Evolutionary conservation across 495 filamentous ascomycete genomes (phyloP).

Genomic region (Lasiosphaeriaceae sp.): DNA sequence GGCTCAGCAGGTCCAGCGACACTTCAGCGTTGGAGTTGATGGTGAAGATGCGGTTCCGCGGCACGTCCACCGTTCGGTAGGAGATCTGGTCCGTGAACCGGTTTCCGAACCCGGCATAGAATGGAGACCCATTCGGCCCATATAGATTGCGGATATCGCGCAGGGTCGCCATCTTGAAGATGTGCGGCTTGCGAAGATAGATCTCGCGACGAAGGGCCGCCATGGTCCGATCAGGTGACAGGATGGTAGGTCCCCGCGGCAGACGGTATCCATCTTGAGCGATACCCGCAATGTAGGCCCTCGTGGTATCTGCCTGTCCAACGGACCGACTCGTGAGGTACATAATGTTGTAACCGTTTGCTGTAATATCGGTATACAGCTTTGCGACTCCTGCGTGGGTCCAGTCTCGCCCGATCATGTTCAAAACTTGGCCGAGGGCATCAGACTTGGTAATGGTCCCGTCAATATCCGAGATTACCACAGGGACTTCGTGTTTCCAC

Average conservation of each 20-base stretch:
- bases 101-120: conserved; percentile 97
- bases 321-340: conserved; percentile 94
- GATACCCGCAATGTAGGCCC: conserved; percentile 87
- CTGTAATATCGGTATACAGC: conserved; percentile 90
- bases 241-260: conserved; percentile 87
- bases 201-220: conserved; percentile 92
- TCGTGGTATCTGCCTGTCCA: conserved; percentile 86
- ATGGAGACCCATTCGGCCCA: conserved; percentile 71
- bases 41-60: conserved; percentile 90
- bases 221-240: conserved; percentile 92
- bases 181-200: conserved; percentile 92
- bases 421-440: conserved; percentile 93
- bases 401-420: conserved; percentile 98
- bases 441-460: conserved; percentile 99
- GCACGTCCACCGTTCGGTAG: conserved; percentile 93
- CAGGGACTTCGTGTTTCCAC: conserved; percentile 83
- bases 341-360: conserved; percentile 98
- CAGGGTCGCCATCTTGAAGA: conserved; percentile 99
- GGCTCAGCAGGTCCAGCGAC: conserved; percentile 79
- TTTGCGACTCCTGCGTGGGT: conserved; percentile 96
- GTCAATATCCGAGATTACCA: conserved; percentile 98
- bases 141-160: conserved; percentile 91
- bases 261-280: conserved; percentile 81
- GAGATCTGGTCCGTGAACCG: conserved; percentile 93
- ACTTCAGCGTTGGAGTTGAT: conserved; percentile 99